A percentile compares a stretch with the other conserved stretches of the same genome.
Conservation (phyloP, 176 grass and related monocot species). For the Dactylis glomerata region DNA sequence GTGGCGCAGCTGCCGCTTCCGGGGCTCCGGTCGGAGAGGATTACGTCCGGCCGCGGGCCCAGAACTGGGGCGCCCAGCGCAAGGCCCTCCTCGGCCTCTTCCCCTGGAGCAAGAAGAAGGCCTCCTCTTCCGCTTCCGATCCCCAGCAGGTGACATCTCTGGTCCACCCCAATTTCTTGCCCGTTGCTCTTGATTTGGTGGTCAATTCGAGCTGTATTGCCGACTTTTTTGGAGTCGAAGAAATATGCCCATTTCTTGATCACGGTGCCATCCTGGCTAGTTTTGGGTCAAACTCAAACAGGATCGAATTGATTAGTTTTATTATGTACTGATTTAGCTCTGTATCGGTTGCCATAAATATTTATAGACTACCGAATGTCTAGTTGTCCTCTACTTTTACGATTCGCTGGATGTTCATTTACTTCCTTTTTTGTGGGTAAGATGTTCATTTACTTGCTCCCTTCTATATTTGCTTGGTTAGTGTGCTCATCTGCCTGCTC, state of each 20-base stretch:
- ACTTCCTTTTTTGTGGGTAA: no score
- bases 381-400: neutral
- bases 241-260: neutral
- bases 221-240: neutral
- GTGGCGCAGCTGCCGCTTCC: neutral
- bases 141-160: constrained; percentile 51
- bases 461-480: neutral
- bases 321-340: neutral
- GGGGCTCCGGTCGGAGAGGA: constrained; percentile 46
- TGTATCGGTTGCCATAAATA: neutral
- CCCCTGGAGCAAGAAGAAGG: constrained; percentile 40
- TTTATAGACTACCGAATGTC: neutral
- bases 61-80: neutral
- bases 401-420: neutral
- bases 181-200: neutral
- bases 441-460: neutral
- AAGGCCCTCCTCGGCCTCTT: constrained; percentile 53
- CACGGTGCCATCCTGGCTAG: neutral
- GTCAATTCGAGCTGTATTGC: neutral
- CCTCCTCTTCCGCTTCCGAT: constrained; percentile 35
- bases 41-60: constrained; percentile 50
- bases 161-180: neutral
- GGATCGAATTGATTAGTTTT: neutral
- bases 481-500: neutral
- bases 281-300: neutral